Percentiles rank a stretch among this genome's conserved stretches.
These are phyloP conservation scores for Cadophora luteo-olivacea DNA, from an alignment of 2,329 filamentous ascomycete genomes.

Conservation along the genomic window DNA sequence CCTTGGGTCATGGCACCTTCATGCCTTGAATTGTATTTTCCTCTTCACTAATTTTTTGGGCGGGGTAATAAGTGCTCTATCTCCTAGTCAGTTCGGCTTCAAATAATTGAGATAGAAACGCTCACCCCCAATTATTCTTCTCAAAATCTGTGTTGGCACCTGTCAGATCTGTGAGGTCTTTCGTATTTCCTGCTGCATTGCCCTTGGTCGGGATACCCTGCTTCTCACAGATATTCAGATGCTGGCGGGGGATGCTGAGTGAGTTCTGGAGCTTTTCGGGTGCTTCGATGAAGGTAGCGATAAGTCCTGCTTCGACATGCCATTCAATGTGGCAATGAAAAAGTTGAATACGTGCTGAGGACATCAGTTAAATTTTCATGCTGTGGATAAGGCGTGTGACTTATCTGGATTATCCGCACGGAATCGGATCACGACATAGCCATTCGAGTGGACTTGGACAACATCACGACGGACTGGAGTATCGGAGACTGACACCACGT, in stretches of 20 bases:
- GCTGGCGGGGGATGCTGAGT: constrained; percentile 18
- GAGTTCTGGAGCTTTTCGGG: constrained; percentile 17
- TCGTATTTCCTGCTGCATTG: constrained; percentile 65
- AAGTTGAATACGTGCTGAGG: constrained; percentile 58
- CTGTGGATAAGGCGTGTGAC: neutral
- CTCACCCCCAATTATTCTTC: constrained; percentile 2
- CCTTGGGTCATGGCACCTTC: neutral
- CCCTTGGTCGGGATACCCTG: constrained; percentile 52
- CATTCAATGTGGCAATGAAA: constrained; percentile 71
- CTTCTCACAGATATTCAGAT: constrained; percentile 41
- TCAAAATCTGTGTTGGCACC: constrained; percentile 46
- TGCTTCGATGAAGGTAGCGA: constrained; percentile 38
- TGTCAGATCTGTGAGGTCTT: constrained; percentile 62
- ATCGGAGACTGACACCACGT: constrained; percentile 29
- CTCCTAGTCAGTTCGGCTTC: neutral
- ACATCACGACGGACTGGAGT: constrained; percentile 68
- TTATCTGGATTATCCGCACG: constrained; percentile 65
- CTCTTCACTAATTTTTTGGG: neutral
- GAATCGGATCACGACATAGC: constrained; percentile 70
- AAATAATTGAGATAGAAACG: neutral
- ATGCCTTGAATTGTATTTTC: neutral
- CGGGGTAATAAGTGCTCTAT: constrained; percentile 6
- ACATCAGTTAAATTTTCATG: neutral
- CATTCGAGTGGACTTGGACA: constrained; percentile 65
- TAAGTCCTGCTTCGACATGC: constrained; percentile 51